Evolutionary conservation across 352 stramenopile species (phyloP).

Genomic region (Achlya hypogyna): DNA sequence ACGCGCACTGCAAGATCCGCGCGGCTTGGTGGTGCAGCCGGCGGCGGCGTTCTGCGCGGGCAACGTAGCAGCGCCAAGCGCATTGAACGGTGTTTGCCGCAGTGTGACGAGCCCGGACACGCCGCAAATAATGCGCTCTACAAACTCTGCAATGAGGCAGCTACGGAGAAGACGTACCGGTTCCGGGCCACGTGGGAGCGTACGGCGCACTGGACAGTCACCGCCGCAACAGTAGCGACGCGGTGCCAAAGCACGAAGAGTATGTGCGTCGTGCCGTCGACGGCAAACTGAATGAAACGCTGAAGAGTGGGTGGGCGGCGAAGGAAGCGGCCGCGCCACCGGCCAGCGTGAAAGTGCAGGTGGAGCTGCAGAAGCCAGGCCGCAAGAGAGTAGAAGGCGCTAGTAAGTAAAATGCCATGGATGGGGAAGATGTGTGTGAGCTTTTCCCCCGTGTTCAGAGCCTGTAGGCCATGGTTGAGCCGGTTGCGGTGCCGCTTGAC

Average conservation of each 20-base stretch:
- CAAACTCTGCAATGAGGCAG: background rate
- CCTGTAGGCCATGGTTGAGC: background rate
- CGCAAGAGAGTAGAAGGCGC: background rate
- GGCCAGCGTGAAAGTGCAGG: background rate
- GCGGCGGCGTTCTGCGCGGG: background rate
- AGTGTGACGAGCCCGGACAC: background rate
- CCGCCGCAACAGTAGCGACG: background rate
- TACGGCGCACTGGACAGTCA: conserved; percentile 1
- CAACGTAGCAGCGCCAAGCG: background rate
- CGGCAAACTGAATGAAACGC: background rate
- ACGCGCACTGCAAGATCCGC: conserved; percentile 6
- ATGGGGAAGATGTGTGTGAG: background rate
- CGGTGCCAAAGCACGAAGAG: background rate
- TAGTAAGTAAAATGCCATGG: background rate
- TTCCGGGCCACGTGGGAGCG: background rate
- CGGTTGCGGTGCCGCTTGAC: background rate
- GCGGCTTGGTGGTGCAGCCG: background rate
- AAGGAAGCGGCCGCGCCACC: background rate
- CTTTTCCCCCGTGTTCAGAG: no score
- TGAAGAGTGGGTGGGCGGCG: background rate
- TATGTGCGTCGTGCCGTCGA: background rate
- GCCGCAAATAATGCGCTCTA: background rate
- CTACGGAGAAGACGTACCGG: background rate
- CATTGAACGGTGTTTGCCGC: background rate
- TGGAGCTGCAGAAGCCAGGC: conserved; percentile 2